Base-by-base conservation (phyloP, 2,329 filamentous ascomycete species). In the Xylariomycetidae sp. region DNA sequence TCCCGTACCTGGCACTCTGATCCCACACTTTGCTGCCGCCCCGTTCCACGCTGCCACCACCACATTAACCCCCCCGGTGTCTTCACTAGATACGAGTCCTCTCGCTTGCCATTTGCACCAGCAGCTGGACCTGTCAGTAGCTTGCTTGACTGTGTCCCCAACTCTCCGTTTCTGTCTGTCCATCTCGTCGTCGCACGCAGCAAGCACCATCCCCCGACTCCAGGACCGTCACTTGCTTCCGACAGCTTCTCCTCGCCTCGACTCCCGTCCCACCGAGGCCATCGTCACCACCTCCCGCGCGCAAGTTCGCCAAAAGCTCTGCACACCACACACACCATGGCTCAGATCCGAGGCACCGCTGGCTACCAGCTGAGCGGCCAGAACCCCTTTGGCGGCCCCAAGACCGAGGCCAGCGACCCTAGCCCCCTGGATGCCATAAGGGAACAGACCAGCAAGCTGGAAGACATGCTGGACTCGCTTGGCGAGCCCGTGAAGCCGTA, bases 371-470 rank as follows among this genome's bases (percentile, higher is more conserved):
- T 92, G 59, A 82, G 82, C 54, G 75, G 80, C 59, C 77, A 80
- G 54, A 80, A 78, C 55, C 76, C 79, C 44, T 89, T 87, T 53
- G 80, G 76, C 44, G 76, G 72, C 29, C 70, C 70, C 39, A 71
- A 67, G 52, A 68, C 65, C 48, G 74, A 82, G 47, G 76, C 71
- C 38, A 75, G 72, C 56, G 81, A 88, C 52, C 75, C 82, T 30
- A 86, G 78, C 60, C 79, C 83, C 37, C 76, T 98, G 49, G 92
- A 95, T 61, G 76, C 86, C 52, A 87, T 98, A 57, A 76, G 92
- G 45, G 79, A 88, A 61, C 89, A 96, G 64, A 98, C 92, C 32
- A 95, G 85, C 81, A 96, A 95, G 74, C 90, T 98, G 48, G 92
- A 98, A 68, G 92, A 98, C 59, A 67, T 85, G 58, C 65, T 98